These are phyloP conservation scores for Citrus australasica DNA, from an alignment of 345 rosid genomes.

Conservation along the genomic window DNA sequence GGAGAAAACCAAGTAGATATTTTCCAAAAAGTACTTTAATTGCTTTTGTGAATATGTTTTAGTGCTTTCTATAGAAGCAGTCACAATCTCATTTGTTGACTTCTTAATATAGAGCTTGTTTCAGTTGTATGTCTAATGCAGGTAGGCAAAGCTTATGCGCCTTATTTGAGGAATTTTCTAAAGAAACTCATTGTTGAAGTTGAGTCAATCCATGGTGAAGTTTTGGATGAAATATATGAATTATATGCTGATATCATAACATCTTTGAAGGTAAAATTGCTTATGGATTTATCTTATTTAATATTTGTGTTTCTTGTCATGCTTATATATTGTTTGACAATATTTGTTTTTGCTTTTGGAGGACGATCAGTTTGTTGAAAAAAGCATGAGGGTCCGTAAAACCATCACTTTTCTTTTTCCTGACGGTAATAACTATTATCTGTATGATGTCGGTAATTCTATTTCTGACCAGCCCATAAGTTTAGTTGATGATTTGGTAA, in stretches of 20 bases:
- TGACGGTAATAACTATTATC: slow-evolving; percentile 37
- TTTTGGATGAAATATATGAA: slow-evolving; percentile 69
- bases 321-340: slow-evolving; percentile 5
- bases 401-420: slow-evolving; percentile 73
- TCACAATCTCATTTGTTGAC: neutral
- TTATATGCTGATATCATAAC: slow-evolving; percentile 51
- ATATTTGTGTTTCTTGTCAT: neutral
- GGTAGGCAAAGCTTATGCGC: slow-evolving; percentile 43
- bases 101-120: slow-evolving; percentile 10
- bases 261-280: slow-evolving; percentile 44
- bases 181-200: slow-evolving; percentile 71
- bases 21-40: neutral
- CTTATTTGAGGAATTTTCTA: slow-evolving; percentile 52
- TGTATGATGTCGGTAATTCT: neutral
- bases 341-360: slow-evolving; percentile 10
- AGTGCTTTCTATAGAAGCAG: neutral
- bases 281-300: neutral
- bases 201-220: slow-evolving; percentile 50
- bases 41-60: neutral
- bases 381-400: slow-evolving; percentile 51
- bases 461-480: neutral
- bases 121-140: slow-evolving; percentile 25
- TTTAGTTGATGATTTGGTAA: slow-evolving; percentile 7
- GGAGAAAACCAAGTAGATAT: neutral
- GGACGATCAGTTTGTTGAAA: slow-evolving; percentile 43